A percentile compares a stretch with the other conserved stretches of the same genome.
Evolutionary conservation across 139 green algal species (phyloP).

Genomic region (Picochlorum costavermella): DNA sequence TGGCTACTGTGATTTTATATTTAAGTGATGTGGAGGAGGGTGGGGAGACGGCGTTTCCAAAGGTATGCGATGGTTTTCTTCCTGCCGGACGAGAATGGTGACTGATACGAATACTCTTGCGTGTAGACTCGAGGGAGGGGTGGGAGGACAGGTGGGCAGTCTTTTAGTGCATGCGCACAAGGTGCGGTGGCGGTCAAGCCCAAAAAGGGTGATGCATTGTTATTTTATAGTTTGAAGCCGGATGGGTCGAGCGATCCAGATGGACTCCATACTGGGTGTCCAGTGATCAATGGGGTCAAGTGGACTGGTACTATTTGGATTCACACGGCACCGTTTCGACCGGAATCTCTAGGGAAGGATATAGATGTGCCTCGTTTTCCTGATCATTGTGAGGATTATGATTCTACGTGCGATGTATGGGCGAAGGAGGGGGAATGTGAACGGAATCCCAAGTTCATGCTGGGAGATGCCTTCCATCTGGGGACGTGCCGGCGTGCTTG

Average conservation of each 20-base stretch:
- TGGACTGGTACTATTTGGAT: conserved; percentile 74
- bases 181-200: conserved; percentile 38
- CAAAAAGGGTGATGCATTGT: conserved; percentile 38
- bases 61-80: background rate
- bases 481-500: conserved; percentile 15
- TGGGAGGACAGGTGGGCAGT: background rate
- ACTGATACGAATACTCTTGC: no score
- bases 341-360: conserved; percentile 9
- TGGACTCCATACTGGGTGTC: conserved; percentile 46
- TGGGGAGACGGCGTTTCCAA: conserved; percentile 52
- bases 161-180: conserved; percentile 6
- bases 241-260: conserved; percentile 24
- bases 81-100: no score
- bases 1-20: conserved; percentile 75
- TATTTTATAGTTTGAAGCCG: conserved; percentile 38
- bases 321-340: conserved; percentile 40
- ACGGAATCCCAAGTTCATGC: conserved; percentile 28
- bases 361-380: background rate
- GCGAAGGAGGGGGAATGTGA: conserved; percentile 26
- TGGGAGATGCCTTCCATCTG: conserved; percentile 8
- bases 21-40: conserved; percentile 34
- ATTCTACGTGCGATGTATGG: conserved; percentile 17
- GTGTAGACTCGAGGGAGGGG: background rate
- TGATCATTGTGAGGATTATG: conserved; percentile 22
- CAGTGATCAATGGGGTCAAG: conserved; percentile 50